Evolutionary conservation across 2,329 filamentous ascomycete species (phyloP).

Genomic region (Cladophialophora immunda): DNA sequence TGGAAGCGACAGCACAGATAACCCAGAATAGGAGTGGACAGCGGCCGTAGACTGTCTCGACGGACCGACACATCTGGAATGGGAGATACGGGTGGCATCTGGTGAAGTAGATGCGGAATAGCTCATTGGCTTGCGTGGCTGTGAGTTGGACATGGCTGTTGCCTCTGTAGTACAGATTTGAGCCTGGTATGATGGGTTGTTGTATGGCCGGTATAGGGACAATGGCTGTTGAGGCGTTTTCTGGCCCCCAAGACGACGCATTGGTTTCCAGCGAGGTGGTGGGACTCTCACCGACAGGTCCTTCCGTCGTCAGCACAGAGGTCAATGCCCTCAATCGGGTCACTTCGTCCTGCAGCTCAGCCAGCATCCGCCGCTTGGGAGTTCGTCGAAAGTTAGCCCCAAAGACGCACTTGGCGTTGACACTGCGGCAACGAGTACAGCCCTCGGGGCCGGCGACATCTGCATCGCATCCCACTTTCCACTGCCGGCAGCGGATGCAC

Average conservation of each 20-base stretch:
- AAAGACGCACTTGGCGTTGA: conserved; percentile 18
- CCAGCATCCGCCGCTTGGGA: conserved; percentile 21
- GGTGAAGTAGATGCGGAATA: conserved; percentile 29
- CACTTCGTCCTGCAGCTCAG: conserved; percentile 26
- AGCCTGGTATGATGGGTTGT: not conserved
- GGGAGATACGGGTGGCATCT: conserved; percentile 31
- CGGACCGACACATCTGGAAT: conserved; percentile 21
- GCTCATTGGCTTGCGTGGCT: conserved; percentile 25
- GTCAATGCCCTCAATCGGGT: conserved; percentile 19
- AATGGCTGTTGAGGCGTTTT: not conserved
- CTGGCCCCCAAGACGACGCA: not conserved
- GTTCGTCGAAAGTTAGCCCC: conserved; percentile 24
- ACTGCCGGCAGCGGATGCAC: conserved; percentile 28
- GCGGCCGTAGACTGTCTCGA: conserved; percentile 21
- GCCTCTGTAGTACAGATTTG: conserved; percentile 13
- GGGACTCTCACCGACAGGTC: not conserved
- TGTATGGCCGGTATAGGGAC: not conserved
- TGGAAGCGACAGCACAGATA: conserved; percentile 24
- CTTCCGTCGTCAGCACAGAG: not conserved
- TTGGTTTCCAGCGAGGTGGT: not conserved
- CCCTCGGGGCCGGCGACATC: conserved; percentile 17
- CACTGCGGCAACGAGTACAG: conserved; percentile 26
- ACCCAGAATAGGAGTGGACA: conserved; percentile 30
- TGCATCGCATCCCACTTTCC: conserved; percentile 28
- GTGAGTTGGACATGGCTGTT: conserved; percentile 22